Percentiles rank a stretch among this genome's conserved stretches.
Evolutionary conservation across 805 yeast species (phyloP).

Genomic region (Suhomyces sp.): DNA sequence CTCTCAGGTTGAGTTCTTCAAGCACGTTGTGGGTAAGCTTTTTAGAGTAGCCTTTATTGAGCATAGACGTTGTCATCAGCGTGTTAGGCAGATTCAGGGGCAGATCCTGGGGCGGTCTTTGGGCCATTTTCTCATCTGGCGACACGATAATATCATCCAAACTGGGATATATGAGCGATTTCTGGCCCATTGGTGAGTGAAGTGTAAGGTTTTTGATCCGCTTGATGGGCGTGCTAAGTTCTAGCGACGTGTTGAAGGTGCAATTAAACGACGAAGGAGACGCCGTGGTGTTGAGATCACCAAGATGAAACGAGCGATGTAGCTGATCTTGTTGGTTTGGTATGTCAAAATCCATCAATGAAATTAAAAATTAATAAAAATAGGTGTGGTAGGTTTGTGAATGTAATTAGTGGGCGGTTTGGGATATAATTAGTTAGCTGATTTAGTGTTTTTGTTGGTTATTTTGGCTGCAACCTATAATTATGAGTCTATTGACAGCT

Average conservation of each 20-base stretch:
- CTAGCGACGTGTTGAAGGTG: conserved; percentile 10
- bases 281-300: conserved; percentile 2
- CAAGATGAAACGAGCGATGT: neutral
- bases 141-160: conserved; percentile 10
- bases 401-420: neutral
- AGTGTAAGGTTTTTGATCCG: conserved; percentile 31
- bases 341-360: neutral
- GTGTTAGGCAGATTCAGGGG: conserved; percentile 3
- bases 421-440: neutral
- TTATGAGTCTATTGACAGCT: neutral
- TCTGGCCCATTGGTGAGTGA: conserved; percentile 25
- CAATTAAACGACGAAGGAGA: conserved; percentile 4
- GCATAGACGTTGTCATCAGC: conserved; percentile 19
- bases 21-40: conserved; percentile 45
- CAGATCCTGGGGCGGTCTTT: conserved; percentile 1
- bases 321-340: neutral
- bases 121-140: neutral
- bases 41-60: conserved; percentile 47
- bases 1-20: conserved; percentile 43
- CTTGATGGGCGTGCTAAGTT: conserved; percentile 40
- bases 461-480: neutral
- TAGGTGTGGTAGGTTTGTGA: neutral
- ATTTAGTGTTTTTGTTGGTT: neutral
- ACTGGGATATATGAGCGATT: conserved; percentile 12
- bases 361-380: neutral